Conservation (phyloP, 805 yeast genomes). For the Phaffomyces antillensis region DNA sequence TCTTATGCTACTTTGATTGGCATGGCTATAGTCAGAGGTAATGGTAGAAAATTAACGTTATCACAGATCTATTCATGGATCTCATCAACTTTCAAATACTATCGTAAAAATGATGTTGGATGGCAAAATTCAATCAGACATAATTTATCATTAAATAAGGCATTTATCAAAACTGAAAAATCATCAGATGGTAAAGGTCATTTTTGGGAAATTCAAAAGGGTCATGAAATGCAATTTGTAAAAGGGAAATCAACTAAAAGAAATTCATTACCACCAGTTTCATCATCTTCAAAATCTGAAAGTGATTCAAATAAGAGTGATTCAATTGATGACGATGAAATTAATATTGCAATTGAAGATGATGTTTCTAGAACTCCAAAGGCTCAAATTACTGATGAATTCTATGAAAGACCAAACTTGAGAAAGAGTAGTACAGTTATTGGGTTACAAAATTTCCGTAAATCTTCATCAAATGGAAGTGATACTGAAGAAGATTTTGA, state of each 20-base stretch:
- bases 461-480: slow-evolving; percentile 5
- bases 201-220: slow-evolving; percentile 87
- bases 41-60: slow-evolving; percentile 59
- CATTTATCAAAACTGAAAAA: slow-evolving; percentile 84
- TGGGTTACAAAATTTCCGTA: slow-evolving; percentile 20
- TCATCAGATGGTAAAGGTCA: slow-evolving; percentile 84
- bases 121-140: slow-evolving; percentile 98
- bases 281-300: slow-evolving; percentile 1
- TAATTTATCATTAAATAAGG: slow-evolving; percentile 86
- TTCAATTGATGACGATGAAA: not conserved
- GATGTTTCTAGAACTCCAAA: slow-evolving; percentile 19
- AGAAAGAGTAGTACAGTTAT: slow-evolving; percentile 23
- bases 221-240: slow-evolving; percentile 73
- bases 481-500: slow-evolving; percentile 6
- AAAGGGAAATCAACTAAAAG: slow-evolving; percentile 48
- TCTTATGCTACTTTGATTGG: slow-evolving; percentile 93
- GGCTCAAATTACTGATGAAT: slow-evolving; percentile 17
- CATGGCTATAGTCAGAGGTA: slow-evolving; percentile 83
- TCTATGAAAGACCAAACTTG: slow-evolving; percentile 11
- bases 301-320: slow-evolving; percentile 3
- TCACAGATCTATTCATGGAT: slow-evolving; percentile 93
- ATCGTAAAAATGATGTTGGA: slow-evolving; percentile 79
- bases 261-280: slow-evolving; percentile 1
- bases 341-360: slow-evolving; percentile 1
- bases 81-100: slow-evolving; percentile 74